These are phyloP conservation scores for Saccharomycopsis babjevae DNA, from an alignment of 805 yeast species.

Conservation along the genomic window DNA sequence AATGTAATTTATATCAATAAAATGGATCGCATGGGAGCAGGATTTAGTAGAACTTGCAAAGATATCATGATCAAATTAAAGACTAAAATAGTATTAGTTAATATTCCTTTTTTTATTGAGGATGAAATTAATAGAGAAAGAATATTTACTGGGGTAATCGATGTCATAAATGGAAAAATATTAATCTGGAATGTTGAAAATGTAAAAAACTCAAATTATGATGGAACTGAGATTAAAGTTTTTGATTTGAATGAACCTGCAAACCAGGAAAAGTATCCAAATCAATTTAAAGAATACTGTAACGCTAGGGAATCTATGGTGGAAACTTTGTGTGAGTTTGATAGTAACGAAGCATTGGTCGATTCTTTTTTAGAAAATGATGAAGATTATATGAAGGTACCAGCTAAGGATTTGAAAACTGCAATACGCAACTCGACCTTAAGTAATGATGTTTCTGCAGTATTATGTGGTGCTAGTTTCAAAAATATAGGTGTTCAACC, in stretches of 20 bases:
- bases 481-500: constrained; percentile 92
- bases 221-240: constrained; percentile 42
- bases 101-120: constrained; percentile 59
- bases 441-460: constrained; percentile 52
- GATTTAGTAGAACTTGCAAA: constrained; percentile 79
- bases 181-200: constrained; percentile 31
- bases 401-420: constrained; percentile 39
- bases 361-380: constrained; percentile 63
- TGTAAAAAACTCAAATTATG: constrained; percentile 21
- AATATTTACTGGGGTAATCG: constrained; percentile 61
- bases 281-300: constrained; percentile 37
- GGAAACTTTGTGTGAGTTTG: constrained; percentile 76
- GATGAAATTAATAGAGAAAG: constrained; percentile 29
- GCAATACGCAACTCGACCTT: constrained; percentile 62
- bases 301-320: constrained; percentile 64
- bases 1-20: constrained; percentile 76
- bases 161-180: constrained; percentile 54
- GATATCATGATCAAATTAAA: constrained; percentile 70
- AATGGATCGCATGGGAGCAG: constrained; percentile 96
- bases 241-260: constrained; percentile 29
- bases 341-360: constrained; percentile 50
- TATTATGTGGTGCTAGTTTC: constrained; percentile 89
- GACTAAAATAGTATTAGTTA: constrained; percentile 66
- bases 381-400: constrained; percentile 54
- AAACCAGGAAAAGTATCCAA: constrained; percentile 23